phyloP scores from a whole-genome alignment of 306 rosid genomes.

The Cyamopsis tetragonoloba region DNA sequence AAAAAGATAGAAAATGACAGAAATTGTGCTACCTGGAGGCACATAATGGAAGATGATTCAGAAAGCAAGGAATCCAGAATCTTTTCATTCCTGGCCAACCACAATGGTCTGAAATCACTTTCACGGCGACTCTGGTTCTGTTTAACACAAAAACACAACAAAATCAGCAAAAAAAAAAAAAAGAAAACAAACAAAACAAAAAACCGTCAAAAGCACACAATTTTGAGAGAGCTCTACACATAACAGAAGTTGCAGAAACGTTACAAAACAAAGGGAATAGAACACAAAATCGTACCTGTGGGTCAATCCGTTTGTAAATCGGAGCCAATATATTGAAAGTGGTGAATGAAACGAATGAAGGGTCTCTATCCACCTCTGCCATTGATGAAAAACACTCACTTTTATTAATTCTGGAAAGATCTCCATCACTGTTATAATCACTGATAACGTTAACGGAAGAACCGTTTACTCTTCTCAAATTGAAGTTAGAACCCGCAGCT shows the following conservation, averaged over 20 bases:
- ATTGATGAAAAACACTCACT: slow-evolving; percentile 32
- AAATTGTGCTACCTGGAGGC: slow-evolving; percentile 72
- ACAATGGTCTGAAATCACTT: slow-evolving; percentile 57
- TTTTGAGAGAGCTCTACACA: not conserved
- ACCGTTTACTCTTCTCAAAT: slow-evolving; percentile 34
- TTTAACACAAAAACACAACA: slow-evolving; percentile 28
- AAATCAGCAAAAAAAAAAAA: too few species aligned
- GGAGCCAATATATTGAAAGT: slow-evolving; percentile 88
- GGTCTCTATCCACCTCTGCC: slow-evolving; percentile 34
- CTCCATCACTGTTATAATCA: slow-evolving; percentile 28
- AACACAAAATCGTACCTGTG: slow-evolving; percentile 52
- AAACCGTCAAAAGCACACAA: slow-evolving; percentile 21
- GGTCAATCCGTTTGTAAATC: slow-evolving; percentile 82
- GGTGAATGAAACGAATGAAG: slow-evolving; percentile 60
- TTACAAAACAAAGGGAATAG: not conserved
- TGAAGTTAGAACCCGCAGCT: slow-evolving; percentile 43
- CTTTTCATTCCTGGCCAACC: slow-evolving; percentile 64
- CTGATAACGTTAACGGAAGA: slow-evolving; percentile 23
- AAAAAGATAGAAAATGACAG: too few species aligned
- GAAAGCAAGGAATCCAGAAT: slow-evolving; percentile 71
- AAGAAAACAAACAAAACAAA: too few species aligned
- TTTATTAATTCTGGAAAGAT: slow-evolving; percentile 30
- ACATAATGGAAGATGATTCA: slow-evolving; percentile 68
- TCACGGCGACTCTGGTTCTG: slow-evolving; percentile 72
- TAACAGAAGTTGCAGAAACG: not conserved